Conservation (phyloP, 257 asterid genomes). For the Salvia miltiorrhiza region DNA sequence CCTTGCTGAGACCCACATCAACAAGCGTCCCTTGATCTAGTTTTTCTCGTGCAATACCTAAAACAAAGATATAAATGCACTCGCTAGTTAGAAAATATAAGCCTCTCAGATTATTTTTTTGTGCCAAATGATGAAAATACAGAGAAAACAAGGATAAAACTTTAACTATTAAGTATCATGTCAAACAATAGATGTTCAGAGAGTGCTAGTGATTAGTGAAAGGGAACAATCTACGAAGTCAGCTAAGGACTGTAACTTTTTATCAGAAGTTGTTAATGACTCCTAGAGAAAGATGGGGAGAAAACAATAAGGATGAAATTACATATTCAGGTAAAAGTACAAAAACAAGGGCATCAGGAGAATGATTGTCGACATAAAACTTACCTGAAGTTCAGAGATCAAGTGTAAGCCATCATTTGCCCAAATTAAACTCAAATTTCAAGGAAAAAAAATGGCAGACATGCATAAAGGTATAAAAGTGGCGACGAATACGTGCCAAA, state of each 20-base stretch:
- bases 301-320: neutral
- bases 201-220: neutral
- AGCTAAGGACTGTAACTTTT: neutral
- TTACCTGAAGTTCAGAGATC: conserved; percentile 93
- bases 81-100: neutral
- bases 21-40: conserved; percentile 57
- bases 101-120: neutral
- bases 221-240: too few relatives aligned
- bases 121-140: neutral
- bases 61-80: conserved; percentile 19
- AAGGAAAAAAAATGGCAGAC: neutral
- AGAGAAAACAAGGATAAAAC: neutral
- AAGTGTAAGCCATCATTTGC: conserved; percentile 95
- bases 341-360: conserved; percentile 65
- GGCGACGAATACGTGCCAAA: neutral
- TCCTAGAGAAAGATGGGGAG: neutral
- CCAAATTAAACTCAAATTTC: conserved; percentile 38
- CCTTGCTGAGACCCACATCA: conserved; percentile 95
- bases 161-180: neutral
- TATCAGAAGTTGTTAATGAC: neutral
- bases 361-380: conserved; percentile 58
- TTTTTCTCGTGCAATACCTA: conserved; percentile 69
- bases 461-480: neutral
- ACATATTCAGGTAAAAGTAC: conserved; percentile 22
- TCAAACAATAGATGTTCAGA: neutral